Evolutionary conservation across 345 rosid genomes (phyloP).

Genomic region (Ceriops zippeliana): DNA sequence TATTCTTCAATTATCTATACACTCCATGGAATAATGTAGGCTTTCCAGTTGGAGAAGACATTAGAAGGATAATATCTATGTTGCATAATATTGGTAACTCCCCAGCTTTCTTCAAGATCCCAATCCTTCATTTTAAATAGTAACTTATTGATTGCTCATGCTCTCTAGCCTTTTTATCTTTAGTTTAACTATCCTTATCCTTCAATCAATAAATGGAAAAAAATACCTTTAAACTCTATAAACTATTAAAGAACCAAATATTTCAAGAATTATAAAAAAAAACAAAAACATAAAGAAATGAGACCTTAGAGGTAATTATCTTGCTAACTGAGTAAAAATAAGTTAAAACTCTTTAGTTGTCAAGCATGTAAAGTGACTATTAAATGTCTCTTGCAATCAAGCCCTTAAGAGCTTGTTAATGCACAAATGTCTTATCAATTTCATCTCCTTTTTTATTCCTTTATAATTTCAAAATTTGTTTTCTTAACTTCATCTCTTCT

Average conservation of each 20-base stretch:
- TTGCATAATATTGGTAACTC: slow-evolving; percentile 84
- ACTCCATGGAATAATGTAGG: slow-evolving; percentile 57
- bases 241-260: neutral
- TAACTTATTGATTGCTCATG: slow-evolving; percentile 64
- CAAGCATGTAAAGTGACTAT: too few species aligned
- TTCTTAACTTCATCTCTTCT: too few species aligned
- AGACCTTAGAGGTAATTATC: too few species aligned
- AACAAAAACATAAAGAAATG: too few species aligned
- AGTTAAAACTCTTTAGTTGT: too few species aligned
- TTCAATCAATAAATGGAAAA: slow-evolving; percentile 17
- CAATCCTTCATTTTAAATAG: slow-evolving; percentile 79
- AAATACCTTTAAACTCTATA: neutral
- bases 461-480: too few species aligned
- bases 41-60: slow-evolving; percentile 81
- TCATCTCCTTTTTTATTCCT: too few species aligned
- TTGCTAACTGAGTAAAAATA: too few species aligned
- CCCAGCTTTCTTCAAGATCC: slow-evolving; percentile 81
- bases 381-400: too few species aligned
- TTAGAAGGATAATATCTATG: slow-evolving; percentile 72
- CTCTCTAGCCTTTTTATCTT: slow-evolving; percentile 80
- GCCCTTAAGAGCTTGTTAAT: too few species aligned
- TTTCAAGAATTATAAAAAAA: too few species aligned
- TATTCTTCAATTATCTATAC: slow-evolving; percentile 19
- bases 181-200: slow-evolving; percentile 90
- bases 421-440: too few species aligned